Conservation (phyloP, 345 rosid genomes). For the Citrus hindsii region DNA sequence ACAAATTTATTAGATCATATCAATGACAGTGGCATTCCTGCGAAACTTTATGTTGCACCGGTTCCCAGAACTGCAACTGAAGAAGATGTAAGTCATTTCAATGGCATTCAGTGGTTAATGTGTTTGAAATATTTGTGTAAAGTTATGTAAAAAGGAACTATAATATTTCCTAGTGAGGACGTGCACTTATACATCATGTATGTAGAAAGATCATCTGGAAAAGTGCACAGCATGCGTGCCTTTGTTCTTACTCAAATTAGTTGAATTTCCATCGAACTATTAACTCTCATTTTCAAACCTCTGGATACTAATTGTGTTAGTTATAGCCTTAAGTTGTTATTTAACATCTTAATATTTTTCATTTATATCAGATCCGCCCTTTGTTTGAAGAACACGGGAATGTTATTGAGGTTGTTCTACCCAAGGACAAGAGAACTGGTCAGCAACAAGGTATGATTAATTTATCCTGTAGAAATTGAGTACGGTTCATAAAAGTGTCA, state of each 20-base stretch:
- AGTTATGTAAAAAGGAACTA: neutral
- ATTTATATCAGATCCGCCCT: slow-evolving; percentile 47
- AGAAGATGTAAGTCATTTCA: slow-evolving; percentile 48
- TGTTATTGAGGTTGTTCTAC: slow-evolving; percentile 63
- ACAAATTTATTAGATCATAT: slow-evolving; percentile 37
- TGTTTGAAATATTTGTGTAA: neutral
- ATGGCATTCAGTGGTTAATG: neutral
- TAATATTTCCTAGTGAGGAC: too few species aligned
- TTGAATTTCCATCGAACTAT: neutral
- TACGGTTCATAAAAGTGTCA: neutral
- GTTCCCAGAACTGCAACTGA: slow-evolving; percentile 52
- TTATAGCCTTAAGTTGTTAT: neutral
- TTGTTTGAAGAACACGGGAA: slow-evolving; percentile 74
- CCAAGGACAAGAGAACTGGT: slow-evolving; percentile 65
- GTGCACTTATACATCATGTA: too few species aligned
- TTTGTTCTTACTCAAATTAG: neutral
- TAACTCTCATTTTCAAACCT: neutral
- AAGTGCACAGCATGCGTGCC: neutral
- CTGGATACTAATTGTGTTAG: neutral
- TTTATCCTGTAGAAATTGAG: neutral
- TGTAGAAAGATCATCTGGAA: too few species aligned
- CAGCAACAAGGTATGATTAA: slow-evolving; percentile 58
- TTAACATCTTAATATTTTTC: slow-evolving; percentile 16
- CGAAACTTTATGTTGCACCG: slow-evolving; percentile 67
- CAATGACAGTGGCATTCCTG: slow-evolving; percentile 33